Base-by-base conservation (phyloP, 495 filamentous ascomycete genomes). In the Penicilliopsis zonata region DNA sequence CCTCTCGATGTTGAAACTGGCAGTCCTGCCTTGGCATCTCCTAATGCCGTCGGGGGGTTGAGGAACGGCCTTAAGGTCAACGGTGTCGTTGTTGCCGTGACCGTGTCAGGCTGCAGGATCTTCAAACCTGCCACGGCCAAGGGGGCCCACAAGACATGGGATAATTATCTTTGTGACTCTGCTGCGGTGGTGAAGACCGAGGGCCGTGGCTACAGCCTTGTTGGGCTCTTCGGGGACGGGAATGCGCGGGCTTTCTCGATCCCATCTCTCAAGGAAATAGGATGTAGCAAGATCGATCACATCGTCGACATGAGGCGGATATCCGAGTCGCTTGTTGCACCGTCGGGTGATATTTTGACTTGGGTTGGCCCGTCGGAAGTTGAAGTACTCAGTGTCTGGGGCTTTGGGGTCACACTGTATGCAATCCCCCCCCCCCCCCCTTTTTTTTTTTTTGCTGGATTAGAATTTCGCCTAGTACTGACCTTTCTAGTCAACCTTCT, bases 351-450 rank as follows among this genome's bases (percentile, higher is more conserved):
- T 36, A 67, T 95, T 31, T 63, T 95, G 31, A 78, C 76, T 30
- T 96, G 86, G 86, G 78, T 74, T n/a, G 83, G 86, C 0, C 88
- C 90, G 1, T 80, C 83, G 0, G 85, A 98, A 53, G 53, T 94
- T 9, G 75, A 76, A 4, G 50, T 92, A 31, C 57, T 94, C 20
- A 78, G 83, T 35, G 72, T 83, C 16, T 94, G 84, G 78, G 86
- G 86, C 13, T 66, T 66, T 7, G 82, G 83, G 2, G 52, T 67
- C 35, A 56, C 57, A 32, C 49, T 81, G 63, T 70, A 55, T 20
- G 67, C 44, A 18, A 10, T 21, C 13, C 32, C 5, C 25, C 10
- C 28, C 1, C n/a, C 34, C 10, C 17, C 9, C 0, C 35, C 17
- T 27, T 14, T 31, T 14, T 24, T 34, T 13, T 2, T 16, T n/a